These are phyloP conservation scores for Pythium dissimile DNA, from an alignment of 352 stramenopile genomes.

Conservation along the genomic window DNA sequence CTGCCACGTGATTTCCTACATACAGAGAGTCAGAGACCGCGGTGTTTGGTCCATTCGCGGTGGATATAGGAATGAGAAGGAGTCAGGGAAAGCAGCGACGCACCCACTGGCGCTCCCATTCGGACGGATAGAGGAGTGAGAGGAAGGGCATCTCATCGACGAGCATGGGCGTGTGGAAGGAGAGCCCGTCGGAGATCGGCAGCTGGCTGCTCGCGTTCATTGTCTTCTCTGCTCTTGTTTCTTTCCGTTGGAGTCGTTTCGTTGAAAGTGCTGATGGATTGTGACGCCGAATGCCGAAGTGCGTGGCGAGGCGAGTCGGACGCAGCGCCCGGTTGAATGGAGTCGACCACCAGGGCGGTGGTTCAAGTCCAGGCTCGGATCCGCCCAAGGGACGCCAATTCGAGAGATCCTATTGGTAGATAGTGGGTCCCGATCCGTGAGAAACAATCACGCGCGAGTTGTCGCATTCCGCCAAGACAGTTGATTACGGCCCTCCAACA, in stretches of 20 bases:
- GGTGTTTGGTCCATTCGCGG: no score
- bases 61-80: no score
- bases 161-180: slow-evolving; percentile 28
- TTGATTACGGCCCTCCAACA: not conserved
- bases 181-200: slow-evolving; percentile 6
- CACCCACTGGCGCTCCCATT: slow-evolving; percentile 77
- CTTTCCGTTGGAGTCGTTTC: no score
- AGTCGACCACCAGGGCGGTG: not conserved
- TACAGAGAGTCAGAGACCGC: not conserved
- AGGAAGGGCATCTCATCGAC: slow-evolving; percentile 52
- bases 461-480: not conserved
- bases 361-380: not conserved
- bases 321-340: no score
- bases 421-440: not conserved
- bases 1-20: slow-evolving; percentile 62
- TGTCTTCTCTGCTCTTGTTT: no score
- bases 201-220: slow-evolving; percentile 1
- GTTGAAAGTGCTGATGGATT: not conserved
- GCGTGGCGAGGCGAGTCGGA: not conserved
- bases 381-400: not conserved
- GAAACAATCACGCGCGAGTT: not conserved
- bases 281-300: no score
- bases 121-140: slow-evolving; percentile 51
- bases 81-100: not conserved
- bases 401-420: not conserved